These are phyloP conservation scores for Xylaria sp. DNA, from an alignment of 2,329 filamentous ascomycete species.

Conservation along the genomic window DNA sequence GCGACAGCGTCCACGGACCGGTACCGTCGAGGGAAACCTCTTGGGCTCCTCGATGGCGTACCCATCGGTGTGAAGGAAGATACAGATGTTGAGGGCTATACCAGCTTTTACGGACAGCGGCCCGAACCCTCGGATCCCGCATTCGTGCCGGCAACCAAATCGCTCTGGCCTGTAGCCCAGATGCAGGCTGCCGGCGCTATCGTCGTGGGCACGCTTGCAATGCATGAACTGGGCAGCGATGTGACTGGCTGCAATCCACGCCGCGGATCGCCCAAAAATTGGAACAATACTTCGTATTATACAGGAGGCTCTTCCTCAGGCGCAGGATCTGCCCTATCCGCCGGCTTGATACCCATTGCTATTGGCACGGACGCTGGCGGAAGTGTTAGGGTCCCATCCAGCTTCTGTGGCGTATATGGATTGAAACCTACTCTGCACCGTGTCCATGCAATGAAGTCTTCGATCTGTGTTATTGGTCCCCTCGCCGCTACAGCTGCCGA, in stretches of 20 bases:
- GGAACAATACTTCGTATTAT: conserved; percentile 80
- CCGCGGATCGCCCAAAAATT: conserved; percentile 80
- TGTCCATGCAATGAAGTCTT: conserved; percentile 64
- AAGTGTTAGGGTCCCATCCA: conserved; percentile 76
- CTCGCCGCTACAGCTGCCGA: conserved; percentile 81
- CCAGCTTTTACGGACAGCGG: conserved; percentile 71
- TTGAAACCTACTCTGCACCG: conserved; percentile 82
- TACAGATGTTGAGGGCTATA: conserved; percentile 75
- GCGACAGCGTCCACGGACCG: conserved; percentile 78
- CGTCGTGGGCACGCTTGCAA: conserved; percentile 78
- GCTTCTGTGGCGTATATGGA: conserved; percentile 83
- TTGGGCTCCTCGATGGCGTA: conserved; percentile 81
- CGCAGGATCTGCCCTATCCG: conserved; percentile 74
- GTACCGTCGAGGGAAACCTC: conserved; percentile 71
- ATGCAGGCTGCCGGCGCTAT: conserved; percentile 80
- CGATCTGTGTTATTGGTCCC: conserved; percentile 74
- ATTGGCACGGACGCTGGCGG: conserved; percentile 82
- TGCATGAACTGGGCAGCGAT: conserved; percentile 84
- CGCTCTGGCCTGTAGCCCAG: conserved; percentile 76
- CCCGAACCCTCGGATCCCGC: conserved; percentile 63
- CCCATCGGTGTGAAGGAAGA: conserved; percentile 89
- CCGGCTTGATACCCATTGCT: conserved; percentile 78
- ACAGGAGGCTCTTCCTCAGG: conserved; percentile 84
- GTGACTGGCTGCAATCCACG: conserved; percentile 84
- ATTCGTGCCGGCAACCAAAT: conserved; percentile 63